Base-by-base conservation (phyloP, 2,329 filamentous ascomycete species). In the Aspergillus fructus region DNA sequence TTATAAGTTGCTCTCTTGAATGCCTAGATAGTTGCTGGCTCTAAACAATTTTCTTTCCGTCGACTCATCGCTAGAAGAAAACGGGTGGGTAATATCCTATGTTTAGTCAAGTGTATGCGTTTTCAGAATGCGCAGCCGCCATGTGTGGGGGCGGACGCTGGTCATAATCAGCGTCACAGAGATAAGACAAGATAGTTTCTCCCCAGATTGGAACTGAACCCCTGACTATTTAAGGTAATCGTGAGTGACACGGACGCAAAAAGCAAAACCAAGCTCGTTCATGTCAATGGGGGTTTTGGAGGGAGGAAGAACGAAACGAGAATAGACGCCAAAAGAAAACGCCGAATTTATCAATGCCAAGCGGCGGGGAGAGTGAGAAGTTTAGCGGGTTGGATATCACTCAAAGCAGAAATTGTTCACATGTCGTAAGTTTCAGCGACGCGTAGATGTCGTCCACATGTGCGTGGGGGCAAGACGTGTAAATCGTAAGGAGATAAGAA, bases 331-430 rank as follows among this genome's bases (percentile, higher is more conserved):
- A 63, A 66, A 59, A 51, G 37, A 46, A 40, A 66, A 68, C 69
- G 68, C 70, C 70, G 47, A 50, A 68, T 66, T 55, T 64, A 70
- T 67, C 68, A 66, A 69, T 65, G 64, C 67, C 68, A 63, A 64
- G 61, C 61, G 58, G 63, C 64, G 55, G 64, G 55, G 58, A 56
- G 56, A 63, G 59, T 59, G 63, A 55, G 61, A 56, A 61, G 55
- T 60, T 60, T 55, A 59, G 59, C 60, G 57, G 53, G 46, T 60
- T 61, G 65, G 65, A 68, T 66, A 68, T 68, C 66, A 68, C 59
- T 58, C 60, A 56, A 60, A 60, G 52, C 56, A 59, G 41, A 50
- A 53, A 53, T 43, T 51, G 23, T 52, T 53, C 50, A 48, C 64
- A 63, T 64, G 61, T 69, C 62, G 61, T 67, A 58, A 58, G 57